Base-by-base conservation (phyloP, 306 rosid species). In the Trifolium dubium region DNA sequence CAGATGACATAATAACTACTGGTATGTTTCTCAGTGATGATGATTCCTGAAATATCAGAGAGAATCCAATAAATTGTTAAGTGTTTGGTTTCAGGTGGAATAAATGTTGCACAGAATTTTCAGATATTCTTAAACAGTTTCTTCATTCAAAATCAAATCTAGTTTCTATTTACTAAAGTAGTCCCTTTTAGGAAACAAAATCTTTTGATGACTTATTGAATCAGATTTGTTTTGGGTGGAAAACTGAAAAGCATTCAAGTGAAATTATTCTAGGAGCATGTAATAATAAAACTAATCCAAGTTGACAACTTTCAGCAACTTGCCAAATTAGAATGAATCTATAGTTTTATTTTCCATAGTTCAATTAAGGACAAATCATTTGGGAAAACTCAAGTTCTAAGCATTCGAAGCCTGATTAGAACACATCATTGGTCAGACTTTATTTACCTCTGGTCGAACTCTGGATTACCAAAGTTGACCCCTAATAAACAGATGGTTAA, bases 1-100 rank as follows among this genome's bases (percentile, higher is more conserved):
- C 98, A 51, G 97, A 93, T 75, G 97, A 91, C 98, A 91, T 88
- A 72, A 91, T 91, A 84, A 91, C 98, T 30, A 93, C 98, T 34
- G 98, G 98, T 71, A 93, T 86, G 96, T 93, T 86, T 82, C 82
- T 88, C 84, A 91, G 62, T 61, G 96, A 85, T 68, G 92, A 86
- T 46, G 97, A 91, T 77, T 92, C 98, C 98, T 93, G 90, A 62
- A 84, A 88, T 76, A 81, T 18, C 83, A 76, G 71, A 79, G n/a
- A 66, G 67, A 73, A 78, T 80, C 81, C 64, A 41, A 55, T 77
- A 18, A 85, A 72, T 51, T 51, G 66, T 58, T 64, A 3, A 61
- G 71, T 18, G 40, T 66, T 28, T 55, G 64, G 80, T 79, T 76
- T 31, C 82, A 54, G 75, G 63, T 62, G 68, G 61, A 72, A 78